phyloP scores from a whole-genome alignment of 2,329 filamentous ascomycete genomes.

The Purpureocillium lavendulum region DNA sequence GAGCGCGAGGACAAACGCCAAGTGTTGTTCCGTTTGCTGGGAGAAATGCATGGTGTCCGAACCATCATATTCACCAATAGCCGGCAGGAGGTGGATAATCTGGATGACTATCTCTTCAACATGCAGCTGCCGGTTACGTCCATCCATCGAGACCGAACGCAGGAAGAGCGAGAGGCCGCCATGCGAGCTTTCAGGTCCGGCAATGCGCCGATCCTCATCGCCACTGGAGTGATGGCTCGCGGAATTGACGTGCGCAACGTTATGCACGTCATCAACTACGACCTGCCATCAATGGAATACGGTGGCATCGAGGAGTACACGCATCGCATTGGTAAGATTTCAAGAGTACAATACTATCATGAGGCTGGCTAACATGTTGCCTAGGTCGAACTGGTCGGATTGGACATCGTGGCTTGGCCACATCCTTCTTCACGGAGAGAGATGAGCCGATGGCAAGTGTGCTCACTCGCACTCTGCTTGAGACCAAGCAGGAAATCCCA shows the following conservation, averaged over 20 bases:
- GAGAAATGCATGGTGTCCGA: constrained; percentile 60
- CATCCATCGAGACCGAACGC: constrained; percentile 80
- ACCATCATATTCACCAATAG: constrained; percentile 88
- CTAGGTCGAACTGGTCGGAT: constrained; percentile 87
- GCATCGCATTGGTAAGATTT: constrained; percentile 74
- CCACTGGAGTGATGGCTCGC: constrained; percentile 79
- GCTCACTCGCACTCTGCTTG: constrained; percentile 73
- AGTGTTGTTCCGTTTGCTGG: constrained; percentile 63
- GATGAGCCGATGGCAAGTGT: constrained; percentile 66
- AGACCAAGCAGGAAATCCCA: constrained; percentile 70
- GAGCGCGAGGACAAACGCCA: constrained; percentile 60
- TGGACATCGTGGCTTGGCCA: constrained; percentile 76
- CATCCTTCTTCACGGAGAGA: constrained; percentile 77
- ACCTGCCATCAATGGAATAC: constrained; percentile 64
- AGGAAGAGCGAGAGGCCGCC: constrained; percentile 85
- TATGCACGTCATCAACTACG: constrained; percentile 88
- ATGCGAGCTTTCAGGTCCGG: constrained; percentile 77
- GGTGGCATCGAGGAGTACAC: constrained; percentile 93
- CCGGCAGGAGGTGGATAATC: constrained; percentile 67
- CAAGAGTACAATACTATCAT: neutral
- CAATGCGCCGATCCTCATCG: constrained; percentile 68
- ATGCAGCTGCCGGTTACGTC: constrained; percentile 72
- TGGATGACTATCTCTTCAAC: constrained; percentile 87
- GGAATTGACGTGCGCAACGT: constrained; percentile 85
- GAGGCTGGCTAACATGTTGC: constrained; percentile 2